Base-by-base conservation (phyloP, 306 rosid species). In the Castanea mollissima region DNA sequence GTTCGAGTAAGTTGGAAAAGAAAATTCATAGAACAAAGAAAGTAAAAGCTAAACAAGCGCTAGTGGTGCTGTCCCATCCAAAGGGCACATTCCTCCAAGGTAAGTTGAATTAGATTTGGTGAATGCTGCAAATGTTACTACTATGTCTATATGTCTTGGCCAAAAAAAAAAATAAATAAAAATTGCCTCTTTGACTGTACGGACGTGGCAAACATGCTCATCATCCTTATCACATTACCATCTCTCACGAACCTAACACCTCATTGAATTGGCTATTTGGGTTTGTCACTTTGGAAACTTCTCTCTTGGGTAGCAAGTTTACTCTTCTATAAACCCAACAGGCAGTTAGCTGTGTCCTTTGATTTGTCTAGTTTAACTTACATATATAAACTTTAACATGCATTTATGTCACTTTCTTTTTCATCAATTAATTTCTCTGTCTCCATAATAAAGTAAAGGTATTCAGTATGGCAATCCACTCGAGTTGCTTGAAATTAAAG, bases 401-500 rank as follows among this genome's bases (percentile, higher is more conserved):
- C 3, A 56, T 64, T n/a, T 16, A 34, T 12, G 32, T 35, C 18
- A 13, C 4, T 34, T 19, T 68, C 27, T 35, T 34, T 6, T 18
- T n/a, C 72, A 34, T 68, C 25, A 60, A 35, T 35, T 19, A 19
- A 34, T 29, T 13, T 27, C 8, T 41, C 0, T 38, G 46, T 41
- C 38, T 13, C 69, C 15, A 13, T 25, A 27, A 13, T 34, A 62
- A 62, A 62, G 1, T 11, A 25, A 1, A 27, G 13, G 29, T 25
- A 12, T 12, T 25, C 15, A 9, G n/a, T 8, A 57, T 57, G 29
- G 29, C 29, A 25, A 14, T 18, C n/a, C 4, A 34, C 35, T 67
- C 9, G 9, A 9, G 38, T 88, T 86, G 83, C 92, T 88, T 88
- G 77, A 81, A 72, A 82, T 79, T 79, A 55, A 88, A 83, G 92